Evolutionary conservation across 2,329 filamentous ascomycete species (phyloP).

Genomic region (Cordyceps tenuipes): DNA sequence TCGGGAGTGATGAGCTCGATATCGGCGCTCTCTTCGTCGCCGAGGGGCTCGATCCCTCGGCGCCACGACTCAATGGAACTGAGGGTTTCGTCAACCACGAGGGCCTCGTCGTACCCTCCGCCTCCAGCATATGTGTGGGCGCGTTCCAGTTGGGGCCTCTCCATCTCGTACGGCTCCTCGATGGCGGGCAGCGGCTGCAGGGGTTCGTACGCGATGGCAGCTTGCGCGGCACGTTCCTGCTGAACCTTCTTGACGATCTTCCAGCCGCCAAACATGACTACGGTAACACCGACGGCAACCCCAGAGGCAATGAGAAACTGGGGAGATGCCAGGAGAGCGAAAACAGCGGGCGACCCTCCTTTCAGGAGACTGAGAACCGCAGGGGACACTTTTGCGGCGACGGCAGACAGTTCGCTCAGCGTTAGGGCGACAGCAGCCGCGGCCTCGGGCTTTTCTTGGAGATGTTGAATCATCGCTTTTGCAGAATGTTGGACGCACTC

Average conservation of each 20-base stretch:
- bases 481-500: conserved; percentile 83
- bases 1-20: conserved; percentile 50
- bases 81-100: conserved; percentile 49
- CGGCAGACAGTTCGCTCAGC: conserved; percentile 78
- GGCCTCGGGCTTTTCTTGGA: conserved; percentile 67
- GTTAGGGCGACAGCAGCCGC: conserved; percentile 91
- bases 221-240: conserved; percentile 28
- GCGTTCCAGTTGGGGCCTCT: conserved; percentile 9
- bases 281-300: conserved; percentile 82
- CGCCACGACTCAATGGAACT: conserved; percentile 52
- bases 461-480: conserved; percentile 68
- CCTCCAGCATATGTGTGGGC: conserved; percentile 18
- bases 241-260: conserved; percentile 89
- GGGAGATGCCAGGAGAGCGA: conserved; percentile 77
- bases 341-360: conserved; percentile 73
- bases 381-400: conserved; percentile 78
- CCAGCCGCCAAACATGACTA: conserved; percentile 92
- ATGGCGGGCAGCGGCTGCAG: conserved; percentile 13
- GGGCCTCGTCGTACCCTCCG: conserved; percentile 41
- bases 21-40: conserved; percentile 40
- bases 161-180: conserved; percentile 12
- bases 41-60: conserved; percentile 43
- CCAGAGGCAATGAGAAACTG: conserved; percentile 92
- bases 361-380: conserved; percentile 69
- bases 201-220: conserved; percentile 22